Percentiles rank a stretch among this genome's conserved stretches.
Evolutionary conservation across 495 filamentous ascomycete genomes (phyloP).

Genomic region (Opeltia flavorubescens): DNA sequence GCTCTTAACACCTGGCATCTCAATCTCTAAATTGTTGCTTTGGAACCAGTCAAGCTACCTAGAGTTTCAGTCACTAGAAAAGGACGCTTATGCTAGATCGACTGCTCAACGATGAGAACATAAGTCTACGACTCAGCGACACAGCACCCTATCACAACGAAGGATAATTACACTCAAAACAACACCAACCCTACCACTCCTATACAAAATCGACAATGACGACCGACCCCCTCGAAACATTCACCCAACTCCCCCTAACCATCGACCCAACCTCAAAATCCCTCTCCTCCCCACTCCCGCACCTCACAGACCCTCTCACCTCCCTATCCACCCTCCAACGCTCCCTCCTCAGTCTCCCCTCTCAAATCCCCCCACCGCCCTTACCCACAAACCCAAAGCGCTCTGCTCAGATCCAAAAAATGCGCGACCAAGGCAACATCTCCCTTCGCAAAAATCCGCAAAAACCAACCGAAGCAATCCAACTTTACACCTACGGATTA

Average conservation of each 20-base stretch:
- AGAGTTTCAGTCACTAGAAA: too few relatives aligned
- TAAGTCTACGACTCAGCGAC: too few relatives aligned
- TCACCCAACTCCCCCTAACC: slow-evolving; percentile 65
- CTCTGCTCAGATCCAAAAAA: slow-evolving; percentile 69
- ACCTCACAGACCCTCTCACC: slow-evolving; percentile 30
- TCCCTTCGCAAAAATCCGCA: slow-evolving; percentile 45
- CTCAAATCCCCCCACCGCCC: slow-evolving; percentile 53
- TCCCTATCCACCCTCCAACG: slow-evolving; percentile 55
- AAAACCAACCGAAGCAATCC: slow-evolving; percentile 47
- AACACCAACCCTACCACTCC: neutral
- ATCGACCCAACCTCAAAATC: slow-evolving; percentile 68
- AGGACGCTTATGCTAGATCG: too few relatives aligned
- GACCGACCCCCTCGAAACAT: slow-evolving; percentile 30
- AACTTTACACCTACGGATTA: slow-evolving; percentile 68
- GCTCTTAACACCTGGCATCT: too few relatives aligned
- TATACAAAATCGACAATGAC: slow-evolving; percentile 45
- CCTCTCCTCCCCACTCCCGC: slow-evolving; percentile 49
- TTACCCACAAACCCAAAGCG: slow-evolving; percentile 77
- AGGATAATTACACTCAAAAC: too few relatives aligned
- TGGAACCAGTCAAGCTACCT: too few relatives aligned
- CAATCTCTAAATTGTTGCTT: too few relatives aligned
- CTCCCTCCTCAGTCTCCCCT: slow-evolving; percentile 42
- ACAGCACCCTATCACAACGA: too few relatives aligned
- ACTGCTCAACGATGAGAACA: too few relatives aligned
- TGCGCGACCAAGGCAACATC: slow-evolving; percentile 74